Base-by-base conservation (phyloP, 768 basidiomycete genomes). In the Mycena kentingensis region DNA sequence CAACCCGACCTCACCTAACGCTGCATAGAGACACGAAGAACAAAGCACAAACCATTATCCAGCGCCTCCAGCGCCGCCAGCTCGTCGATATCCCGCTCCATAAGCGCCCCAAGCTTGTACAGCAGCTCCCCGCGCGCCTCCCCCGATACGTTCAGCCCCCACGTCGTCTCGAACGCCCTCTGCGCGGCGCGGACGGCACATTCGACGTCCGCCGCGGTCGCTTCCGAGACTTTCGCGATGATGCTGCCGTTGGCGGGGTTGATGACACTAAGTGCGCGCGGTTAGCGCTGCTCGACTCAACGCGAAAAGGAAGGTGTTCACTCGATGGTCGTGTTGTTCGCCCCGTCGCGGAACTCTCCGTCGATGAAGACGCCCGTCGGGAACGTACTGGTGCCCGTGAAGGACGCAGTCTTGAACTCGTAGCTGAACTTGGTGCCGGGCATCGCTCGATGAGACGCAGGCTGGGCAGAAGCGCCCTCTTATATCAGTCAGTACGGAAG, bases 331-430 rank as follows among this genome's bases (percentile, higher is more conserved):
- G 70, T 76, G 2, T 68, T 62, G 4, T 77, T 70, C 16, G 73
- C 69, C 18, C 80, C 79, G 22, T 80, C 78, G 19, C 75, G 65
- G 63, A 77, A 89, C 67, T 86, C 60, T 56, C 80, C 80, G 63
- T 79, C 72, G 64, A 90, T 85, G 73, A 81, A 89, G 57, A 87
- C 63, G 24, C 90, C 88, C 3, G 87, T 87, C 60, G 73, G 71
- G 55, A 88, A 71, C 5, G 73, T 72, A 18, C 76, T 72, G 42
- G 73, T 71, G n/a, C 83, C 84, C 67, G 82, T 86, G 80, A 69
- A 87, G 54, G 70, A 56, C 35, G 71, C 72, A 7, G 77, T 79
- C 41, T 84, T 67, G 58, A 85, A 86, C 16, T 73, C 67, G 70
- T 85, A 68, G 1, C 70, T 64, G 54, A 73, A n/a, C n/a, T n/a